Evolutionary conservation across 352 stramenopile species (phyloP).

Genomic region (Phytophthora palmivora): DNA sequence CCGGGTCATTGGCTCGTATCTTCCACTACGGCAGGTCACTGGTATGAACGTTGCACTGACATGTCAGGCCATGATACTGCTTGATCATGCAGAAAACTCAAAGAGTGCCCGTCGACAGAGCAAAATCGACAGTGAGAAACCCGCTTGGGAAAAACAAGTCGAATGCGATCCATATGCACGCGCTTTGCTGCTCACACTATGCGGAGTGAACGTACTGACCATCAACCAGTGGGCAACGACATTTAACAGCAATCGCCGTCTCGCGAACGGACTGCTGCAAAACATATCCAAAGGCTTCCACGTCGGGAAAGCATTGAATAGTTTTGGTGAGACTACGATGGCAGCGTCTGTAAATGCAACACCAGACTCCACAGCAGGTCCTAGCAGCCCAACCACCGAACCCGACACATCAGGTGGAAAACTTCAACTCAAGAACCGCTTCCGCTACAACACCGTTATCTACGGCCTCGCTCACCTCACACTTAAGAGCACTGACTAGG

Average conservation of each 20-base stretch:
- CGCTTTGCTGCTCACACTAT: conserved; percentile 78
- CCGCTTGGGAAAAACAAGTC: conserved; percentile 55
- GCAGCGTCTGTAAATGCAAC: conserved; percentile 11
- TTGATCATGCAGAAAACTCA: conserved; percentile 86
- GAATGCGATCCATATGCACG: conserved; percentile 72
- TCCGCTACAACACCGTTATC: conserved; percentile 74
- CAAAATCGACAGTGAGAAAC: conserved; percentile 89
- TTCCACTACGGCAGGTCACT: conserved; percentile 52
- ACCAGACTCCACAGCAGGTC: not conserved
- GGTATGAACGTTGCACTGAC: conserved; percentile 68
- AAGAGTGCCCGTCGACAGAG: conserved; percentile 80
- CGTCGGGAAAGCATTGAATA: conserved; percentile 70
- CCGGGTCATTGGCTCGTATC: conserved; percentile 60
- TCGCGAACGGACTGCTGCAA: conserved; percentile 58
- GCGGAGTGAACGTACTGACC: conserved; percentile 74
- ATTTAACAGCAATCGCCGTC: conserved; percentile 75
- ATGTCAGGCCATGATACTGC: conserved; percentile 76
- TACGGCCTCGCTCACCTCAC: conserved; percentile 70
- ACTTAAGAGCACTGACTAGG: conserved; percentile 53
- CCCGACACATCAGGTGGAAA: conserved; percentile 10
- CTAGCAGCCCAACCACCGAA: conserved; percentile 5
- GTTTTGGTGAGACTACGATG: conserved; percentile 47
- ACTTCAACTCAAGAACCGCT: conserved; percentile 70
- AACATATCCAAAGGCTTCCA: conserved; percentile 59
- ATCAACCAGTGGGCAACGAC: conserved; percentile 87